phyloP scores from a whole-genome alignment of 805 yeast genomes.

The Candida pseudoglaebosa region DNA sequence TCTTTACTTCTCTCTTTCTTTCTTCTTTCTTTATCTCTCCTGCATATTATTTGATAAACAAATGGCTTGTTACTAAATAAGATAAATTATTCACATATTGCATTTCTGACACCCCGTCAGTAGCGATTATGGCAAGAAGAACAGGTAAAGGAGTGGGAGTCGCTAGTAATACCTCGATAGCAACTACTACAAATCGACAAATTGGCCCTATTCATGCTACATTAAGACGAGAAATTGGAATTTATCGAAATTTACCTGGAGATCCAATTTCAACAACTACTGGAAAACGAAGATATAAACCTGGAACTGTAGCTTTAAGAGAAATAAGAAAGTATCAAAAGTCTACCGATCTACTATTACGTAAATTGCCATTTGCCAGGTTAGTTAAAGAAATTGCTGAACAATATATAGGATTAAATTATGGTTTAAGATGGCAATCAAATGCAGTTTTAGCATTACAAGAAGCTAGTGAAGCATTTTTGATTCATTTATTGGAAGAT shows the following conservation, averaged over 20 bases:
- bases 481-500: slow-evolving; percentile 71
- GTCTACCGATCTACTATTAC: slow-evolving; percentile 60
- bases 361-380: slow-evolving; percentile 76
- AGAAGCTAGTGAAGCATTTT: slow-evolving; percentile 77
- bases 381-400: slow-evolving; percentile 72
- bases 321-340: slow-evolving; percentile 69
- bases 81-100: slow-evolving; percentile 5
- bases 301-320: slow-evolving; percentile 63
- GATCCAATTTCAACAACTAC: slow-evolving; percentile 37
- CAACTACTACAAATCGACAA: not conserved
- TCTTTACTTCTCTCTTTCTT: not conserved
- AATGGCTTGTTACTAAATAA: slow-evolving; percentile 4
- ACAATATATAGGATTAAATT: slow-evolving; percentile 48
- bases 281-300: slow-evolving; percentile 46
- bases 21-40: not conserved
- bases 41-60: slow-evolving; percentile 3
- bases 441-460: slow-evolving; percentile 74
- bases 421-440: slow-evolving; percentile 72
- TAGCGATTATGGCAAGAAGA: not conserved
- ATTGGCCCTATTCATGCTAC: not conserved
- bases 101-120: too few relatives aligned
- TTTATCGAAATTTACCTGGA: slow-evolving; percentile 50
- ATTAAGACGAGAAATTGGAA: slow-evolving; percentile 25
- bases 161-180: not conserved
- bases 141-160: not conserved